Evolutionary conservation across 495 filamentous ascomycete species (phyloP), one percentile per base, ranked within the genome.

Genomic region (Daldinia vernicosa): DNA sequence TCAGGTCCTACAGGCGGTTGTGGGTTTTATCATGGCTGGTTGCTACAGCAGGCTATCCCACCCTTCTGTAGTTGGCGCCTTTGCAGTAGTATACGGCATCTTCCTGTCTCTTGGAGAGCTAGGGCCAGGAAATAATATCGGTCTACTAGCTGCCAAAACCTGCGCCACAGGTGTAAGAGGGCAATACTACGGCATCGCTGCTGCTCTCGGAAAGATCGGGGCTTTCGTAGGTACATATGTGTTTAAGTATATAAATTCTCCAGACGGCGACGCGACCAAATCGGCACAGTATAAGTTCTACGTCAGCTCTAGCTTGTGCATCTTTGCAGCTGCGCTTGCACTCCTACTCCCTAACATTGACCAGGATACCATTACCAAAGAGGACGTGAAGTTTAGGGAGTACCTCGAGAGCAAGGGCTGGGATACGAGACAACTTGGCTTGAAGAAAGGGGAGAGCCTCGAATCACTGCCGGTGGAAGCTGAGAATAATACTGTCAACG

Each of bases 61-160:
- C 30, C 80, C 89, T 0, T 68, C 83, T 33, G 86, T 92, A 58
- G 87, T 95, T 19, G 93, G 85, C 11, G 92, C 82, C 6, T 97
- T 96, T 72, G 89, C 91, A 6, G 89, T 93, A 7, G 89, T 95
- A 8, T 84, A 84, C 70, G 90, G 93, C 40, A 87, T 98, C 71
- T 97, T 98, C 83, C 83, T 92, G 3, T 87, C 89, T 0, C 86
- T 97, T 8, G 94, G 94, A 26, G 94, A 97, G 78, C 75, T 94
- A 45, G 94, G 94, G 0, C 93, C 94, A 0, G 94, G 94, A 28
- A 90, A 98, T 80, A 97, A 97, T 78, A 96, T 97, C 72, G 93
- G 94, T 5, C 86, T 97, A 0, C 79, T 94, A 22, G 93, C 94
- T 0, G 91, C 92, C 58, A 97, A 97, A 81, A 94, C 92, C 15